Evolutionary conservation across 2,329 filamentous ascomycete genomes (phyloP).

Genomic region (Apiospora rasikravindrae): DNA sequence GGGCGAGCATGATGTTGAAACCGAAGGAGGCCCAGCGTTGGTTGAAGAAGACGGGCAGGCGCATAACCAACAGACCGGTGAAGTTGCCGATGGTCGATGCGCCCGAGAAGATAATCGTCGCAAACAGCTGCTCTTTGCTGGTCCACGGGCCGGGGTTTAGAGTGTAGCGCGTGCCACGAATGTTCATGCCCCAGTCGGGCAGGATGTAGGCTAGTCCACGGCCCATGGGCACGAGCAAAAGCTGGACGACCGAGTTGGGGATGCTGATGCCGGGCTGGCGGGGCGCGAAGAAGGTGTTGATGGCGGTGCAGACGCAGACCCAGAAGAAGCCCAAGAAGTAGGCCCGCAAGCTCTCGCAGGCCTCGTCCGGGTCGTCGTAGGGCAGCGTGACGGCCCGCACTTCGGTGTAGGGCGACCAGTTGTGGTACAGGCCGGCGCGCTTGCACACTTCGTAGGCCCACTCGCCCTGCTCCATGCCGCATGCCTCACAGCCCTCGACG

Average conservation of each 20-base stretch:
- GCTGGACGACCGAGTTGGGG: conserved; percentile 60
- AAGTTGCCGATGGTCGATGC: conserved; percentile 54
- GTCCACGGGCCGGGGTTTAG: conserved; percentile 49
- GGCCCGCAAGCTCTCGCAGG: conserved; percentile 54
- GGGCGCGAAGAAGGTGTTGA: conserved; percentile 64
- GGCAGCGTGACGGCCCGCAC: conserved; percentile 52
- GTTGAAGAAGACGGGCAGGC: conserved; percentile 55
- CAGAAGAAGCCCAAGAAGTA: conserved; percentile 60
- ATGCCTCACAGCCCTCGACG: conserved; percentile 32
- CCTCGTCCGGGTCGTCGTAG: conserved; percentile 44
- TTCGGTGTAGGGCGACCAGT: conserved; percentile 60
- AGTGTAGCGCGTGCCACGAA: conserved; percentile 45
- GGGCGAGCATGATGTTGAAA: conserved; percentile 54
- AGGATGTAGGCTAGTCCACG: conserved; percentile 56
- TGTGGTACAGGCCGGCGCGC: conserved; percentile 55
- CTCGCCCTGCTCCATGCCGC: conserved; percentile 35
- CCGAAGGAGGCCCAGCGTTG: conserved; percentile 54
- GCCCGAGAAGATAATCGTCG: conserved; percentile 66
- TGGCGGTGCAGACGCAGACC: conserved; percentile 52
- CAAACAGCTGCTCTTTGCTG: conserved; percentile 65
- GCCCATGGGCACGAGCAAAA: conserved; percentile 61
- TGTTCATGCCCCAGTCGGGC: conserved; percentile 55
- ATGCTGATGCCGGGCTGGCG: conserved; percentile 60
- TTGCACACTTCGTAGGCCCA: conserved; percentile 36
- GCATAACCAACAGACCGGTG: conserved; percentile 55